A percentile compares a stretch with the other conserved stretches of the same genome.
These are phyloP conservation scores for Podaxis rugospora DNA, from an alignment of 768 basidiomycete species.

Conservation along the genomic window DNA sequence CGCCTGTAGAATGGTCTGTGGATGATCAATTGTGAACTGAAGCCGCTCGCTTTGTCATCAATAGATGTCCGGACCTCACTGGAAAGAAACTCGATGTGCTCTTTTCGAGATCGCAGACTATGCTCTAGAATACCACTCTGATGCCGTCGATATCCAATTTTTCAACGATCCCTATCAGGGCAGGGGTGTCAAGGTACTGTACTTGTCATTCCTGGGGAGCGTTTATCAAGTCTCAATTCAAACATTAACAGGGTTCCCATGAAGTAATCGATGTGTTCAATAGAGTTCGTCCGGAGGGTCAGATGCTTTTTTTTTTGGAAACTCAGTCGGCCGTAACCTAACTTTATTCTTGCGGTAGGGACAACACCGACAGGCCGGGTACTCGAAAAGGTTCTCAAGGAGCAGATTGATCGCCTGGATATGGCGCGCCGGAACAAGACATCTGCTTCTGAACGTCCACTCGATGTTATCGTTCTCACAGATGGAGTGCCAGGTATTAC, in stretches of 20 bases:
- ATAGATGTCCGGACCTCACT: slow-evolving; percentile 18
- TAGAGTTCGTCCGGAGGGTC: slow-evolving; percentile 16
- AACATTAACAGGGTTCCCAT: slow-evolving; percentile 14
- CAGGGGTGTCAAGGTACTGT: slow-evolving; percentile 3
- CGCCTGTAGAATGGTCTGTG: not conserved
- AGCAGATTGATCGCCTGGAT: slow-evolving; percentile 21
- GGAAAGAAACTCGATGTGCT: slow-evolving; percentile 23
- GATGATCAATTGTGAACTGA: not conserved
- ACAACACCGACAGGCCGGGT: slow-evolving; percentile 26
- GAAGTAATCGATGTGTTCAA: slow-evolving; percentile 18
- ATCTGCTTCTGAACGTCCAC: slow-evolving; percentile 22
- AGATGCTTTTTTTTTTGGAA: not conserved
- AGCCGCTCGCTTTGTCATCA: not conserved
- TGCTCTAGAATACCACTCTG: slow-evolving; percentile 21
- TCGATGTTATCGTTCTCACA: slow-evolving; percentile 30
- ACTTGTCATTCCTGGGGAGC: not conserved
- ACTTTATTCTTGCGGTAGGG: slow-evolving; percentile 12
- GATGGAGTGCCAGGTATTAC: slow-evolving; percentile 26
- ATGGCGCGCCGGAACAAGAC: slow-evolving; percentile 7
- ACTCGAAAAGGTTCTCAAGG: slow-evolving; percentile 13
- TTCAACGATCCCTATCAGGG: slow-evolving; percentile 17
- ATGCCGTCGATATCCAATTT: slow-evolving; percentile 23
- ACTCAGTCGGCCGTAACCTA: not conserved
- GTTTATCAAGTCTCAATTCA: not conserved
- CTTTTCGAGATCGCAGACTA: slow-evolving; percentile 25